Evolutionary conservation across 768 basidiomycete species (phyloP), one percentile per base, ranked within the genome.

Genomic region (Pisolithus albus): DNA sequence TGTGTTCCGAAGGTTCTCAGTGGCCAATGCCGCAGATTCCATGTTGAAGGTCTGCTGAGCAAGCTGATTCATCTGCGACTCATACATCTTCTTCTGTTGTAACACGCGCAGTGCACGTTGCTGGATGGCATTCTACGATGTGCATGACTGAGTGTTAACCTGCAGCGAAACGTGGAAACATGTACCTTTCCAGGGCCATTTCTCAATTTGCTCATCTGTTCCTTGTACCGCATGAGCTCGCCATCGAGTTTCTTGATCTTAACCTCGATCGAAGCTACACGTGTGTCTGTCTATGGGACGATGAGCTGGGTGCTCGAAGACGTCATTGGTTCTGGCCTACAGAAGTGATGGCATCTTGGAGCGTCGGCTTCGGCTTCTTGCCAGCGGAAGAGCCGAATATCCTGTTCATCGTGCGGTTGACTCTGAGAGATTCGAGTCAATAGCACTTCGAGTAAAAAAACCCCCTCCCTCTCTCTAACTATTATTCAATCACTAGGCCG

Each of bases 31-130:
- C 11, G 94, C 88, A 50, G 89, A 92, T 72, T 99, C 94, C 89
- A 98, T 98, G 70, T 99, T 98, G 75, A 92, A 98, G 21, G 90
- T 86, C 68, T 98, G 96, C 65, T 98, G 96, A 26, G 87, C 75
- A 15, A 99, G 77, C 67, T 96, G 92, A 8, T 82, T 77, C 37
- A 98, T 79, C 67, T 99, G 96, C 13, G 75, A 77, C 66, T 99
- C 96, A 71, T 95, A 95, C 90, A 97, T 84, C 70, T 83, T 79
- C 75, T 92, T 97, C 73, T 98, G 96, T 71, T 92, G 92, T 39
- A 99, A 76, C 2, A 89, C 90, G 43, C 91, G 79, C 51, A 98
- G 70, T 2, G 96, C 96, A n/a, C 96, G 83, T 67, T 94, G 86
- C 67, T 95, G 90, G 37, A 98, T 87, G 3, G 96, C 94, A 55